A percentile compares a stretch with the other conserved stretches of the same genome.
phyloP scores from a whole-genome alignment of 169 alveolate genomes.

The Plasmodium cynomolgi region DNA sequence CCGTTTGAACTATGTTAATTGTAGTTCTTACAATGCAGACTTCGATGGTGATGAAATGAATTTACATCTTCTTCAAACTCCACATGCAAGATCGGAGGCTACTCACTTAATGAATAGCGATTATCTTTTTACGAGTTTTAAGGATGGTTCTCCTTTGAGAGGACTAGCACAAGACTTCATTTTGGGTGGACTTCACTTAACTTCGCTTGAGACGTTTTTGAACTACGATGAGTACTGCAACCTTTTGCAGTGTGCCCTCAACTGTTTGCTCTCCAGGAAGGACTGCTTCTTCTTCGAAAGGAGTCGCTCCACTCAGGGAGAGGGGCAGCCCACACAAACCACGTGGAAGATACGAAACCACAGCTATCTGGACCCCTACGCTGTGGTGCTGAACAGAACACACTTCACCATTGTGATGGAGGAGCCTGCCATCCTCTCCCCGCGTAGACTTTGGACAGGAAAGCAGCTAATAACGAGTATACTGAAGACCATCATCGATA shows the following conservation, averaged over 20 bases:
- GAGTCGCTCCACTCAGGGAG: not conserved
- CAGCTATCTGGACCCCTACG: slow-evolving; percentile 60
- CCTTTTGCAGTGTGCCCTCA: slow-evolving; percentile 83
- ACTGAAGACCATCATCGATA: slow-evolving; percentile 85
- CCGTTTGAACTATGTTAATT: slow-evolving; percentile 98
- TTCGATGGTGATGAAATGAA: slow-evolving; percentile 99
- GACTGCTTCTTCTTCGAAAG: slow-evolving; percentile 22
- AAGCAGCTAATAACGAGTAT: slow-evolving; percentile 92
- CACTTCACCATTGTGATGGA: slow-evolving; percentile 77
- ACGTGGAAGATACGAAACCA: slow-evolving; percentile 14
- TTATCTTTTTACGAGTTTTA: slow-evolving; percentile 96
- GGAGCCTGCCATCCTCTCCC: slow-evolving; percentile 95
- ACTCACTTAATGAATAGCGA: slow-evolving; percentile 94
- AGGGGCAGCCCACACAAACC: not conserved
- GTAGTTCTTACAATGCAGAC: slow-evolving; percentile 99
- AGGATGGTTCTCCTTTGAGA: slow-evolving; percentile 98
- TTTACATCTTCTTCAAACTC: slow-evolving; percentile 96
- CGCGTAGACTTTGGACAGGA: slow-evolving; percentile 96
- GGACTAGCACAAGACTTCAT: slow-evolving; percentile 98
- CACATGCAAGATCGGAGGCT: slow-evolving; percentile 97
- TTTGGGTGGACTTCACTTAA: slow-evolving; percentile 94
- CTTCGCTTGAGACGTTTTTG: slow-evolving; percentile 95
- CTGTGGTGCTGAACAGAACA: slow-evolving; percentile 4
- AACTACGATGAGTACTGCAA: slow-evolving; percentile 90
- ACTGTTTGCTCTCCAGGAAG: slow-evolving; percentile 36